A percentile compares a stretch with the other conserved stretches of the same genome.
Conservation (phyloP, 495 filamentous ascomycete species). For the Rostrohypoxylon terebratum region DNA sequence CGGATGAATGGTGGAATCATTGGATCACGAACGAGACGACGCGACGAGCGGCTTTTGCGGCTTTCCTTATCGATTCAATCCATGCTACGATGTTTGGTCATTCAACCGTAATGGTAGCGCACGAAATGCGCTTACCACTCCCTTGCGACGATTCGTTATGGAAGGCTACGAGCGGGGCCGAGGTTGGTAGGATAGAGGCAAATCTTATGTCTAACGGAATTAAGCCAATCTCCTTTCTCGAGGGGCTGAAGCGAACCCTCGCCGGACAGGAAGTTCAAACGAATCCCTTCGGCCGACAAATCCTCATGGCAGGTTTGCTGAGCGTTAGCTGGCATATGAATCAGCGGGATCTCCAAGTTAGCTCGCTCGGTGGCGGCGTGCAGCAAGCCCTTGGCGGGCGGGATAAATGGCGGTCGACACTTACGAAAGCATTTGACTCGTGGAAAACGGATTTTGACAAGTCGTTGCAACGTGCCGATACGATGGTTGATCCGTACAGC, state of each 20-base stretch:
- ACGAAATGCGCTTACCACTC: conserved; percentile 91
- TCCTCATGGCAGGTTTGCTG: conserved; percentile 92
- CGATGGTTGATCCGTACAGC: conserved; percentile 60
- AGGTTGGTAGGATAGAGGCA: conserved; percentile 88
- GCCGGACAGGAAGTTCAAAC: conserved; percentile 89
- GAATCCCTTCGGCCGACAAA: conserved; percentile 93
- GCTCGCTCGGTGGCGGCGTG: conserved; percentile 79
- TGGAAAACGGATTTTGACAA: conserved; percentile 96
- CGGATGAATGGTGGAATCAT: conserved; percentile 94
- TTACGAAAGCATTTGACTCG: conserved; percentile 91
- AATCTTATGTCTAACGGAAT: conserved; percentile 84
- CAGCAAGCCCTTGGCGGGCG: conserved; percentile 84
- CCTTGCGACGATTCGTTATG: conserved; percentile 95
- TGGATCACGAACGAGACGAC: conserved; percentile 98
- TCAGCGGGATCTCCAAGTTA: conserved; percentile 94
- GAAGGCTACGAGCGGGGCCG: conserved; percentile 89
- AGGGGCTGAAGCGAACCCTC: conserved; percentile 90
- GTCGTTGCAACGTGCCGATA: conserved; percentile 66
- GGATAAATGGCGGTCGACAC: conserved; percentile 90
- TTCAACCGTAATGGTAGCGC: conserved; percentile 95
- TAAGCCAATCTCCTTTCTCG: conserved; percentile 88
- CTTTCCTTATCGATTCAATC: conserved; percentile 94
- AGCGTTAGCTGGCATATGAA: conserved; percentile 99
- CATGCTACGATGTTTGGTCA: conserved; percentile 99
- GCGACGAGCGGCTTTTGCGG: conserved; percentile 89